Conservation (phyloP, 2,329 filamentous ascomycete species). For the Ceratocystis huliohia region DNA sequence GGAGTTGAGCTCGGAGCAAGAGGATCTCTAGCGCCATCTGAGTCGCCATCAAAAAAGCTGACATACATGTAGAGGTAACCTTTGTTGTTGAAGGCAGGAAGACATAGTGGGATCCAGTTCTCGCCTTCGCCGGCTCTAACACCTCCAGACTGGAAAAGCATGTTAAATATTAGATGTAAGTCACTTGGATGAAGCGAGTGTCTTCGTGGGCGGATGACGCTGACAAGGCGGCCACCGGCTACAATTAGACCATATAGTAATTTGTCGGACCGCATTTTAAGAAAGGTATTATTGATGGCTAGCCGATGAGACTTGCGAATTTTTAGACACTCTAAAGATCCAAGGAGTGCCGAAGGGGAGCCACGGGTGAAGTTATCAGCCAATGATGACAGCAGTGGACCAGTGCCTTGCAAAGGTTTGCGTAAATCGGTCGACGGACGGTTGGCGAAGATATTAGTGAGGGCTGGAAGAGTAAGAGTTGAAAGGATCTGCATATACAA, state of each 20-base stretch:
- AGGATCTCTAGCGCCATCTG: slow-evolving; percentile 18
- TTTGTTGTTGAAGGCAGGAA: slow-evolving; percentile 92
- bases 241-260: slow-evolving; percentile 89
- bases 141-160: slow-evolving; percentile 91
- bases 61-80: slow-evolving; percentile 99
- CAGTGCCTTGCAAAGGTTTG: slow-evolving; percentile 80
- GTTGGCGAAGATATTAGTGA: slow-evolving; percentile 76
- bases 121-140: slow-evolving; percentile 84
- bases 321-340: slow-evolving; percentile 84
- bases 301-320: slow-evolving; percentile 78
- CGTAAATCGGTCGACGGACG: slow-evolving; percentile 89
- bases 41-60: slow-evolving; percentile 65
- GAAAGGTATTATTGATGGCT: slow-evolving; percentile 72
- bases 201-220: slow-evolving; percentile 83
- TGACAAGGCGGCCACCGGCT: slow-evolving; percentile 82
- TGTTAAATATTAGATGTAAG: slow-evolving; percentile 94
- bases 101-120: slow-evolving; percentile 92
- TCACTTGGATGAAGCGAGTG: slow-evolving; percentile 94
- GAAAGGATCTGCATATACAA: slow-evolving; percentile 98
- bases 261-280: slow-evolving; percentile 63
- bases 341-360: slow-evolving; percentile 76
- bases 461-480: slow-evolving; percentile 75
- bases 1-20: background rate
- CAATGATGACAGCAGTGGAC: slow-evolving; percentile 77
- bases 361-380: slow-evolving; percentile 91